Conservation (phyloP, 306 rosid species). For the Sphenostylis stenocarpa region DNA sequence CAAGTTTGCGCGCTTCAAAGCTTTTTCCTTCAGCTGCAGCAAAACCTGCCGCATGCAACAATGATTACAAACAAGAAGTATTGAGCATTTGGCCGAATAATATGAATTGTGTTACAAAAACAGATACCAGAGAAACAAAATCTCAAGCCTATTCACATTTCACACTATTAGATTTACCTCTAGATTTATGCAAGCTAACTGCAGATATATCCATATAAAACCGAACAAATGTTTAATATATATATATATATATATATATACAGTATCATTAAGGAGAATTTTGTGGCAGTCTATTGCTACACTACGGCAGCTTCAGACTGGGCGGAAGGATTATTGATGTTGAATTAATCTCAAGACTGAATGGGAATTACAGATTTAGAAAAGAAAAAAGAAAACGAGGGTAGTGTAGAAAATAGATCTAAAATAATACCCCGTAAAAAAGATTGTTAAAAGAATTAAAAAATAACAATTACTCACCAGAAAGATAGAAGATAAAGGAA, state of each 20-base stretch:
- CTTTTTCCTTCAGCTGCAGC: conserved; percentile 74
- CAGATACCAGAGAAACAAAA: background rate
- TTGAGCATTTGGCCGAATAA: background rate
- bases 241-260: background rate
- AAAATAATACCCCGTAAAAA: background rate
- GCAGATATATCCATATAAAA: background rate
- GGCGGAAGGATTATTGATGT: background rate
- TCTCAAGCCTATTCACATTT: background rate
- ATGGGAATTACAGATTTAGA: background rate
- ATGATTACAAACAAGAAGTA: background rate
- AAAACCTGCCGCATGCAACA: conserved; percentile 53
- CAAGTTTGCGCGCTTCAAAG: conserved; percentile 77
- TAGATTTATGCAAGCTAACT: background rate
- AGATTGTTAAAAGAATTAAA: background rate
- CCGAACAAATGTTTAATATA: background rate
- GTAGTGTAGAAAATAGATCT: background rate
- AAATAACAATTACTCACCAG: background rate
- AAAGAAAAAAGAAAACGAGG: background rate
- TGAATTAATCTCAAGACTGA: background rate
- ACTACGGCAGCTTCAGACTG: background rate
- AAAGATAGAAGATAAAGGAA: background rate
- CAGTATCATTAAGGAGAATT: background rate
- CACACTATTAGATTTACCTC: background rate
- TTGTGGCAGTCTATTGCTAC: background rate
- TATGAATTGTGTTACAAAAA: background rate